phyloP scores from a whole-genome alignment of 164 flowering plant genomes.

The Litsea cubeba region DNA sequence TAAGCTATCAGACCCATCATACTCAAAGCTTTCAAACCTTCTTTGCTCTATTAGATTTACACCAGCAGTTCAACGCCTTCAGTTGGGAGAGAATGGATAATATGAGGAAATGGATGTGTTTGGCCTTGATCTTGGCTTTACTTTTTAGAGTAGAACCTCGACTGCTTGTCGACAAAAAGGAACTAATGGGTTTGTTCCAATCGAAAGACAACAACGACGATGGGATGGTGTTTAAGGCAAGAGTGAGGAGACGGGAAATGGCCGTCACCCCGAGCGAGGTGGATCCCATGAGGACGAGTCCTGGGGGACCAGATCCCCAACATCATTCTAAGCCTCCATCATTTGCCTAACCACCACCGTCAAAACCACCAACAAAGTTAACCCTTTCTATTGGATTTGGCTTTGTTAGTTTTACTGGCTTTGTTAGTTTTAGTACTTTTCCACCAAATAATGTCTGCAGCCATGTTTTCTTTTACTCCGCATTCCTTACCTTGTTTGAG shows the following conservation, averaged over 20 bases:
- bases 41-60: background rate
- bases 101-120: constrained; percentile 1
- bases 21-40: too few species aligned
- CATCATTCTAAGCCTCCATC: constrained; percentile 10
- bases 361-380: too few species aligned
- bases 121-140: constrained; percentile 3
- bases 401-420: background rate
- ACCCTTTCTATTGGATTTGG: background rate
- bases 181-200: background rate
- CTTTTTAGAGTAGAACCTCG: constrained; percentile 6
- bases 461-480: too few species aligned
- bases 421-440: too few species aligned
- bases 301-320: constrained; percentile 23
- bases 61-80: background rate
- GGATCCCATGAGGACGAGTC: background rate
- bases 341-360: background rate
- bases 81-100: constrained; percentile 4
- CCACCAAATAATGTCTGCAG: too few species aligned
- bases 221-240: background rate
- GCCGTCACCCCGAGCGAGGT: background rate
- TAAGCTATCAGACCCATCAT: too few species aligned
- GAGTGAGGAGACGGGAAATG: background rate
- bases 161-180: background rate
- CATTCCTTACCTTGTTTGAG: too few species aligned
- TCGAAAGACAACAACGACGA: background rate